Evolutionary conservation across 768 basidiomycete species (phyloP), one percentile per base, ranked within the genome.

Genomic region (Suillus cothurnatus): DNA sequence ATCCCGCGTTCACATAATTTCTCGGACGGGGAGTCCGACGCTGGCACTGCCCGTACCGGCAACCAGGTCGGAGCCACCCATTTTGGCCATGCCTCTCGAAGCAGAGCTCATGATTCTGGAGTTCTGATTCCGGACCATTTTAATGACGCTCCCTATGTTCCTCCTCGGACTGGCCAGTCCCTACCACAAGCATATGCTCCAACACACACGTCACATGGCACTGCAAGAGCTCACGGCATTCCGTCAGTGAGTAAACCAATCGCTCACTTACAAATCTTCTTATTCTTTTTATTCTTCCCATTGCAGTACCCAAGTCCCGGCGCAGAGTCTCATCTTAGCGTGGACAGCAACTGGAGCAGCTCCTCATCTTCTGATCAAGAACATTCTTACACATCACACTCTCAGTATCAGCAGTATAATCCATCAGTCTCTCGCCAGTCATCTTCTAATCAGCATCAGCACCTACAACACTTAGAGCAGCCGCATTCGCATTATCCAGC

Each of bases 81-180:
- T 36, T 71, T 68, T 64, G 65, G 58, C 41, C 64, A 11, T 49
- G 57, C 4, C 23, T 53, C 50, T 66, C 67, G 41, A 58, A 69
- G 56, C 74, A 68, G 53, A 59, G 70, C 15, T 61, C 32, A 63
- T 49, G 49, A 64, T 32, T 58, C 68, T 59, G 57, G 62, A 28
- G 53, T 64, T 62, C 63, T 73, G 61, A 38, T 52, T 19, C 60
- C 69, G 57, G 72, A 74, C 21, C 50, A 67, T n/a, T 71, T 71
- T 50, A 68, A 73, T 58, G 76, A 76, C 6, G 9, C 75, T 0
- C 76, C 75, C 0, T 76, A 77, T 50, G 67, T 76, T 47, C 75
- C 75, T 52, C 75, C 72, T 15, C 70, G 76, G 43, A 4, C 41
- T 21, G 41, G 57, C 17, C 75, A 72, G 62, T 56, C 70, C 59